Conservation (phyloP, 306 rosid species). For the Cucumis cinereus region DNA sequence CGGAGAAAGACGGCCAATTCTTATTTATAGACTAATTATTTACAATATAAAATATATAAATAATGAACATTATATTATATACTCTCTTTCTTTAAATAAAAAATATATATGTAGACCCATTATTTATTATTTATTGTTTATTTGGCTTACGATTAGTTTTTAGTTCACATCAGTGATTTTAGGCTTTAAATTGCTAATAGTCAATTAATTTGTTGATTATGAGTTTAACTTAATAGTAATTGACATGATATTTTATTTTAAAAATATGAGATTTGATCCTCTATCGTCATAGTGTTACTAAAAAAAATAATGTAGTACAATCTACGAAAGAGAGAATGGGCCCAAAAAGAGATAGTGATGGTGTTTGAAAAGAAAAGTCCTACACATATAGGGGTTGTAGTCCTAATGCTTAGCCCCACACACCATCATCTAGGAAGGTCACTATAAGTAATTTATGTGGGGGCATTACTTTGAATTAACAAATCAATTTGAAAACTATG, state of each 20-base stretch:
- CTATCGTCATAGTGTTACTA: too few species aligned
- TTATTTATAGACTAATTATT: not conserved
- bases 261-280: too few species aligned
- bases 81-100: too few species aligned
- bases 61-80: too few species aligned
- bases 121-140: too few species aligned
- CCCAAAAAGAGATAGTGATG: not conserved
- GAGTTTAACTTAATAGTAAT: too few species aligned
- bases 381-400: slow-evolving; percentile 9
- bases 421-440: slow-evolving; percentile 9
- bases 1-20: not conserved
- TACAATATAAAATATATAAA: not conserved
- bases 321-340: not conserved
- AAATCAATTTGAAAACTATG: not conserved
- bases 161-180: too few species aligned
- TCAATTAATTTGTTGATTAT: too few species aligned
- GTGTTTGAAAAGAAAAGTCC: slow-evolving; percentile 10
- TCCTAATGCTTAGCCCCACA: slow-evolving; percentile 7
- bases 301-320: slow-evolving; percentile 1
- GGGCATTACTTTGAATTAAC: not conserved
- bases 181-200: too few species aligned
- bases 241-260: too few species aligned
- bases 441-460: not conserved
- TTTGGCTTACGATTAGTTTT: too few species aligned
- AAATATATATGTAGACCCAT: too few species aligned